A percentile compares a stretch with the other conserved stretches of the same genome.
phyloP scores from a whole-genome alignment of 2,329 filamentous ascomycete genomes.

The Paraphoma sp. region DNA sequence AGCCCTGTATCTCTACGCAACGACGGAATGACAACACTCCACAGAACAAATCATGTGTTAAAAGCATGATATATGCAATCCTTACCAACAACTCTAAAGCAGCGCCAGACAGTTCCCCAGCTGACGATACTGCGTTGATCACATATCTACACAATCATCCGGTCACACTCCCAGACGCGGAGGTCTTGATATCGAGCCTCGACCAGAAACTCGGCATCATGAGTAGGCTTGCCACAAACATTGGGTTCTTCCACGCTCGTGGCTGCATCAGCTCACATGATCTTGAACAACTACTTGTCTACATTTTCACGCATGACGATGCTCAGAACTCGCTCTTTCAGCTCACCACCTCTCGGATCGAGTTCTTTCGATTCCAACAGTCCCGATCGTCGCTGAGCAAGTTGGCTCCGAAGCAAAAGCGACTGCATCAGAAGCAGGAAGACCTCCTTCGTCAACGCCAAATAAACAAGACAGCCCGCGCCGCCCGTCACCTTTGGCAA shows the following conservation, averaged over 20 bases:
- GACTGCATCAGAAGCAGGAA: background rate
- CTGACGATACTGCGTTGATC: background rate
- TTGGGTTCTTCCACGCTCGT: background rate
- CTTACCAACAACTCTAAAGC: background rate
- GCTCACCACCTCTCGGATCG: background rate
- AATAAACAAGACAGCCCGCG: background rate
- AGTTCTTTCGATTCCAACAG: background rate
- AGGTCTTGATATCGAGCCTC: constrained; percentile 6
- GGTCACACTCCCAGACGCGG: constrained; percentile 3
- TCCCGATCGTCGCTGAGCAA: background rate
- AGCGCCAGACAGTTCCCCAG: background rate
- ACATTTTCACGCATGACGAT: constrained; percentile 5
- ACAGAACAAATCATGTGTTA: too few relatives aligned
- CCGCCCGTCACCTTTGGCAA: background rate
- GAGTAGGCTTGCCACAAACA: constrained; percentile 9
- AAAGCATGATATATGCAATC: too few relatives aligned
- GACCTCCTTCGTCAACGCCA: background rate
- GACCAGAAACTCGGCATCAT: background rate
- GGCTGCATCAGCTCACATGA: background rate
- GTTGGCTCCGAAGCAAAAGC: background rate
- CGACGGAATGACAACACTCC: background rate
- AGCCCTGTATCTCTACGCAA: background rate
- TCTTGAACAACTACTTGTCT: constrained; percentile 4
- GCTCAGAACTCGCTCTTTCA: background rate
- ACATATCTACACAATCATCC: constrained; percentile 1